These are phyloP conservation scores for Hypericum perforatum DNA, from an alignment of 345 rosid species.

Conservation along the genomic window DNA sequence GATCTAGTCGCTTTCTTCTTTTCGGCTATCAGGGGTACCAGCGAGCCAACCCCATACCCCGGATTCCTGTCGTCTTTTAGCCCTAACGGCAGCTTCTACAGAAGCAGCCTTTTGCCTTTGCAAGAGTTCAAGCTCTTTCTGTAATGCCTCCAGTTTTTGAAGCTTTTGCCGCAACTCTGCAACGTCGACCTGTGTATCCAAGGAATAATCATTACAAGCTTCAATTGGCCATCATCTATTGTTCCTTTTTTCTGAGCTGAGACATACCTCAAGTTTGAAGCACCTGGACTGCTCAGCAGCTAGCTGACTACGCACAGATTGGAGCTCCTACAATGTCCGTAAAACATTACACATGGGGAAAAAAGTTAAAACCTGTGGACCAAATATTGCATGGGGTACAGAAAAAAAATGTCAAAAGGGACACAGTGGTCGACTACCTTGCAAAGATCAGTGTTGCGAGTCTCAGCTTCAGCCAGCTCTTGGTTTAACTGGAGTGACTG, in stretches of 20 bases:
- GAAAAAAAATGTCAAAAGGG: not conserved
- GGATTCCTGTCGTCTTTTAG: constrained; percentile 67
- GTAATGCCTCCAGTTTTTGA: constrained; percentile 70
- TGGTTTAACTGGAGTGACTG: constrained; percentile 62
- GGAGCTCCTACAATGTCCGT: constrained; percentile 58
- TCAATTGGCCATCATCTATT: not conserved
- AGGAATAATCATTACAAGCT: not conserved
- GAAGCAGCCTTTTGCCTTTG: constrained; percentile 95
- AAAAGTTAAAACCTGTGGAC: not conserved
- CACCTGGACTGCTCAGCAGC: constrained; percentile 95
- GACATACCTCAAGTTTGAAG: constrained; percentile 86
- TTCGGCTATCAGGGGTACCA: constrained; percentile 43
- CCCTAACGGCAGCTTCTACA: constrained; percentile 69
- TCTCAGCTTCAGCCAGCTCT: constrained; percentile 66
- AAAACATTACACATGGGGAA: not conserved
- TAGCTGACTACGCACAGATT: constrained; percentile 89
- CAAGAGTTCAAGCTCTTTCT: constrained; percentile 84
- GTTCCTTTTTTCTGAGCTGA: constrained; percentile 9
- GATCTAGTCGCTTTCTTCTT: constrained; percentile 23
- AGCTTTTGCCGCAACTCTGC: constrained; percentile 93
- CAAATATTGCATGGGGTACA: not conserved
- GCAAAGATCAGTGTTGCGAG: constrained; percentile 59
- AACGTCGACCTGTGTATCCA: constrained; percentile 64
- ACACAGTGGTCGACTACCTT: constrained; percentile 39
- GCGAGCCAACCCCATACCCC: constrained; percentile 99